These are phyloP conservation scores for Blastocystis sp. DNA, from an alignment of 352 stramenopile genomes.

Conservation along the genomic window DNA sequence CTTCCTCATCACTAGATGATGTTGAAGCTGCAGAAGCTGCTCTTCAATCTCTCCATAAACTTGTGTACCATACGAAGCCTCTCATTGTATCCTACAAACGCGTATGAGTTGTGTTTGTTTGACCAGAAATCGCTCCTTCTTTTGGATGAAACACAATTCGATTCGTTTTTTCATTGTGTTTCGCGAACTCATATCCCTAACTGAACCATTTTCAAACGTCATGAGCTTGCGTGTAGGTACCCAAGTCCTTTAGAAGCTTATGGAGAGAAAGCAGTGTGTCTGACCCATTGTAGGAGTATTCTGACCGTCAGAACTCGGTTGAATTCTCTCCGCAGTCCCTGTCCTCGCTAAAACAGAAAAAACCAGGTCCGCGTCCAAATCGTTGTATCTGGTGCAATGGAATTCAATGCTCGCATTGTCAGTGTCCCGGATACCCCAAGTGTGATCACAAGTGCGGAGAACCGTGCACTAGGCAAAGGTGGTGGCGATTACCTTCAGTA, in stretches of 20 bases:
- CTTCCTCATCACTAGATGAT: not conserved
- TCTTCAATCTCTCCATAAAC: not conserved
- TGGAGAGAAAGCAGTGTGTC: not conserved
- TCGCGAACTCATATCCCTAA: not conserved
- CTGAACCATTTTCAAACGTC: no score
- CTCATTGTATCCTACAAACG: constrained; percentile 31
- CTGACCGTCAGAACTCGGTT: not conserved
- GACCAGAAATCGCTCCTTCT: not conserved
- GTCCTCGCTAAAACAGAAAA: not conserved
- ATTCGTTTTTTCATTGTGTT: constrained; percentile 23
- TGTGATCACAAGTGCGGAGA: constrained; percentile 39
- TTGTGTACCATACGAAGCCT: constrained; percentile 21
- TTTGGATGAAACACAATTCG: not conserved
- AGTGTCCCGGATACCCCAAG: constrained; percentile 49
- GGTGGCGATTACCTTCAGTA: not conserved
- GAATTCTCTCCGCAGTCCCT: not conserved
- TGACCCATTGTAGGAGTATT: not conserved
- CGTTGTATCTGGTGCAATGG: constrained; percentile 51
- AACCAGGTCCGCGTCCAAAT: constrained; percentile 39
- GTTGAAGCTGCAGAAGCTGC: not conserved
- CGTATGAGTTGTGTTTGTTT: not conserved
- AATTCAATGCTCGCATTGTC: constrained; percentile 40
- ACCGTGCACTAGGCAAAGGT: constrained; percentile 4
- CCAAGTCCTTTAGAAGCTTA: not conserved
- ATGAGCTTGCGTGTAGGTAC: no score